phyloP scores from a whole-genome alignment of 176 grass and related monocot genomes.

The Zizania latifolia region DNA sequence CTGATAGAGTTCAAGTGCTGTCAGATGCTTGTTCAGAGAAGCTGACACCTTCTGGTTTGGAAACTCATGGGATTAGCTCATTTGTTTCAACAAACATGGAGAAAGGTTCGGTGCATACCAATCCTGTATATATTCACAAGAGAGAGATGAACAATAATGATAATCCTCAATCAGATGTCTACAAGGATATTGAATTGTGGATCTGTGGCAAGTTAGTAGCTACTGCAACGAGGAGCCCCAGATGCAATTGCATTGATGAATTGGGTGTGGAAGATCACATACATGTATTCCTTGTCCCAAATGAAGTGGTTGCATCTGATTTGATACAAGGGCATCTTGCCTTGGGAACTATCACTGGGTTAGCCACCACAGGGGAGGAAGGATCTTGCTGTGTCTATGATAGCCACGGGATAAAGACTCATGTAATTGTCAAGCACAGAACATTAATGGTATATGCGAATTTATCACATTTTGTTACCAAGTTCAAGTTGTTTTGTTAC shows the following conservation, averaged over 20 bases:
- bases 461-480: conserved; percentile 14
- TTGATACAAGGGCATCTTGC: conserved; percentile 26
- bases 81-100: conserved; percentile 14
- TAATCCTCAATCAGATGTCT: conserved; percentile 43
- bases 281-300: conserved; percentile 69
- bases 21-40: conserved; percentile 50
- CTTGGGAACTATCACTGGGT: conserved; percentile 75
- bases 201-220: conserved; percentile 75
- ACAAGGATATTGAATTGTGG: conserved; percentile 69
- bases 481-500: background rate
- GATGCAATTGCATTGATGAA: conserved; percentile 60
- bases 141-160: conserved; percentile 17
- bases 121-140: conserved; percentile 14
- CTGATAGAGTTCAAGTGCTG: conserved; percentile 32
- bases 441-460: conserved; percentile 63
- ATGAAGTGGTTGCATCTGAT: conserved; percentile 37
- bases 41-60: conserved; percentile 17
- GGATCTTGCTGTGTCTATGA: conserved; percentile 75
- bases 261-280: conserved; percentile 61
- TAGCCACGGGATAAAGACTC: conserved; percentile 50
- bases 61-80: conserved; percentile 5
- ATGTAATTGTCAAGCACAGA: conserved; percentile 81
- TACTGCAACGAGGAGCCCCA: conserved; percentile 56
- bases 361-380: conserved; percentile 74
- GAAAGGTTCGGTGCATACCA: conserved; percentile 1